phyloP scores from a whole-genome alignment of 1,284 basidiomycete species.

The Athelia psychrophila region DNA sequence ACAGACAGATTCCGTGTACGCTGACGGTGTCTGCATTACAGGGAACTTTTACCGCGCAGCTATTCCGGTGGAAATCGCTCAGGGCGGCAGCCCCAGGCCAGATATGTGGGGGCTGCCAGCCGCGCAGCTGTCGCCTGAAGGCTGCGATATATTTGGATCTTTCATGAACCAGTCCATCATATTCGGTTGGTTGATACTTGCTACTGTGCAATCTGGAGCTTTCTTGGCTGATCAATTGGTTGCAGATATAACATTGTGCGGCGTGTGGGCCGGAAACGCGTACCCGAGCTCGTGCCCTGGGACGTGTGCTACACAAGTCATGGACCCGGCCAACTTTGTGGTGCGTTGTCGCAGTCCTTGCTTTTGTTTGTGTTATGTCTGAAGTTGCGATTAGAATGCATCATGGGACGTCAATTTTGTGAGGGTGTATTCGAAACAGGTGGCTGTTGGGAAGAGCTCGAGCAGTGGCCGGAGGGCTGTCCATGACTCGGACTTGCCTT shows the following conservation, averaged over 20 bases:
- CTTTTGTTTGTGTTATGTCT: neutral
- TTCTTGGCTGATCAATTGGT: neutral
- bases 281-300: constrained; percentile 76
- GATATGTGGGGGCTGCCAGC: constrained; percentile 50
- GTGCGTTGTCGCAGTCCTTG: constrained; percentile 35
- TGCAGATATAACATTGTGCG: constrained; percentile 79
- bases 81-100: constrained; percentile 40
- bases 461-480: no score
- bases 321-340: constrained; percentile 67
- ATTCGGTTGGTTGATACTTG: constrained; percentile 41
- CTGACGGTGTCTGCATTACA: constrained; percentile 16
- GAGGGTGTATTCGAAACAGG: constrained; percentile 45
- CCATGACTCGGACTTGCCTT: no score
- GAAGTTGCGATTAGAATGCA: constrained; percentile 40
- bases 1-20: neutral
- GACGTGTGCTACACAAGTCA: constrained; percentile 60
- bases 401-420: constrained; percentile 57
- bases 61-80: constrained; percentile 50
- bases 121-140: constrained; percentile 39
- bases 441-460: constrained; percentile 21
- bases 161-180: constrained; percentile 65
- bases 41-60: constrained; percentile 61
- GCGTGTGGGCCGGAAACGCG: constrained; percentile 81
- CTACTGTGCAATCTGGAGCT: neutral
- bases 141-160: constrained; percentile 41